Evolutionary conservation across 768 basidiomycete genomes (phyloP).

Genomic region (Pulveroboletus sp.): DNA sequence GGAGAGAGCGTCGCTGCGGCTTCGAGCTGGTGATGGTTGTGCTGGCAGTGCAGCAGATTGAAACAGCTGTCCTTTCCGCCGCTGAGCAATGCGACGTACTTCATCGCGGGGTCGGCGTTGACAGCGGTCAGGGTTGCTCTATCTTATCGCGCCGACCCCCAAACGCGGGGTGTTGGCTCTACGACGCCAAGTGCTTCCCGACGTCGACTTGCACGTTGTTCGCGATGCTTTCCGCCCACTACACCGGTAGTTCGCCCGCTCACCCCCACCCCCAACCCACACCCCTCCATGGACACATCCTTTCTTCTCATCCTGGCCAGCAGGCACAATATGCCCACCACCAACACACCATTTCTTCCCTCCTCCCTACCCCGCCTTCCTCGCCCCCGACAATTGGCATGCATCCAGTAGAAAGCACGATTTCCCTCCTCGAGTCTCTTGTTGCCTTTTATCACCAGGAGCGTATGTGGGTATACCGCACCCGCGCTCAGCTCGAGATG

Average conservation of each 20-base stretch:
- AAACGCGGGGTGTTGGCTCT: slow-evolving; percentile 6
- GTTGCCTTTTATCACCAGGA: slow-evolving; percentile 66
- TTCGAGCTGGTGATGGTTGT: slow-evolving; percentile 81
- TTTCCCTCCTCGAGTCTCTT: slow-evolving; percentile 58
- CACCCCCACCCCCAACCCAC: slow-evolving; percentile 23
- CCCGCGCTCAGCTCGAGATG: slow-evolving; percentile 55
- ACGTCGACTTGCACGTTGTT: slow-evolving; percentile 1
- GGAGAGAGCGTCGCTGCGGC: slow-evolving; percentile 89
- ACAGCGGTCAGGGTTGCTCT: neutral
- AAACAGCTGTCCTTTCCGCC: slow-evolving; percentile 98
- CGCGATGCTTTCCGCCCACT: slow-evolving; percentile 70
- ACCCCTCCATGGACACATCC: slow-evolving; percentile 23
- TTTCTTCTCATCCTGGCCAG: slow-evolving; percentile 21
- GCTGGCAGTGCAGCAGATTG: slow-evolving; percentile 84
- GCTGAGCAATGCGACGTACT: slow-evolving; percentile 90
- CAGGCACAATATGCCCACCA: slow-evolving; percentile 20
- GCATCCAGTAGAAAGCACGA: slow-evolving; percentile 43
- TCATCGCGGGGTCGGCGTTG: slow-evolving; percentile 46
- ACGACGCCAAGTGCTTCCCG: neutral
- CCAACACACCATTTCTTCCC: slow-evolving; percentile 29
- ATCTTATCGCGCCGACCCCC: slow-evolving; percentile 24
- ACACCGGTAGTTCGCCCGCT: slow-evolving; percentile 14
- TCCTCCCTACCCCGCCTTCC: slow-evolving; percentile 31
- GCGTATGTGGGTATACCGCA: slow-evolving; percentile 66
- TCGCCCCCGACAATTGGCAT: slow-evolving; percentile 29